Evolutionary conservation across 148 eudicot genomes (phyloP).

Genomic region (Fagopyrum homotropicum): DNA sequence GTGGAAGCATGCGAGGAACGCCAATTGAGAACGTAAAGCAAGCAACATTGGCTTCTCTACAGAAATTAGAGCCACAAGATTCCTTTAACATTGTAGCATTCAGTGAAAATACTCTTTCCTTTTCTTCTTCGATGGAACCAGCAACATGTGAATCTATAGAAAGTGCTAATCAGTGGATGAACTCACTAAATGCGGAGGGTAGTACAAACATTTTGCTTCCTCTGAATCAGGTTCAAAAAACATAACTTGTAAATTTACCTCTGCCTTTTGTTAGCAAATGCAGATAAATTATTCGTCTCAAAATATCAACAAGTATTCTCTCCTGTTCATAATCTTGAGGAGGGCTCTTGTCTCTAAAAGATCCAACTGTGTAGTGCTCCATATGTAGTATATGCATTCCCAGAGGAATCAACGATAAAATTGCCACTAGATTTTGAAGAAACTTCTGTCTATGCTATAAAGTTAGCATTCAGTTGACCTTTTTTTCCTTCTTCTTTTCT

Average conservation of each 20-base stretch:
- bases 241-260: not conserved
- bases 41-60: conserved; percentile 48
- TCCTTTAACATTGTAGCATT: conserved; percentile 70
- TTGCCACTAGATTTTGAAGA: not conserved
- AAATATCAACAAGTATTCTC: too few species aligned
- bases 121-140: conserved; percentile 56
- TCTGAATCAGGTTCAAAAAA: conserved; percentile 56
- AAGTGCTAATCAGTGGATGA: conserved; percentile 61
- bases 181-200: conserved; percentile 46
- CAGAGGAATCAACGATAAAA: too few species aligned
- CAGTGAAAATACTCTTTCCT: conserved; percentile 33
- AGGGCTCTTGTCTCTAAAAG: too few species aligned
- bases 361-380: too few species aligned
- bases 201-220: conserved; percentile 72
- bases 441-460: not conserved
- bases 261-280: not conserved
- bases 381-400: too few species aligned
- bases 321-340: too few species aligned
- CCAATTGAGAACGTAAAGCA: conserved; percentile 59
- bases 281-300: too few species aligned
- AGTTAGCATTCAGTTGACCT: not conserved
- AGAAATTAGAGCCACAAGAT: conserved; percentile 51
- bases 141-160: conserved; percentile 52
- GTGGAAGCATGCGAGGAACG: conserved; percentile 81
- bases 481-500: not conserved